phyloP scores from a whole-genome alignment of 805 yeast species.

The Tetrapisispora iriomotensis region DNA sequence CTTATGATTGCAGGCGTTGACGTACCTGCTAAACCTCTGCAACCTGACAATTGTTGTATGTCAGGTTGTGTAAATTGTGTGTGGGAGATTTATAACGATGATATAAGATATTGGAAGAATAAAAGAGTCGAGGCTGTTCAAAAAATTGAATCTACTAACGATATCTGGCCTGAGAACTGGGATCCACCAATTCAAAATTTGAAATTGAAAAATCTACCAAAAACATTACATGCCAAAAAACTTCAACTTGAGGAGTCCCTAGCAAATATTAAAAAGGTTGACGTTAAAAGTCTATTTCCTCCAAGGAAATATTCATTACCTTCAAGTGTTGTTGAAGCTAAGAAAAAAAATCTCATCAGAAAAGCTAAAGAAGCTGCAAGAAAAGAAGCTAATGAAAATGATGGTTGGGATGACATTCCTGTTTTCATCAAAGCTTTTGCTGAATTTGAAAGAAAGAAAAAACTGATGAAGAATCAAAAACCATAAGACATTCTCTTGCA shows the following conservation, averaged over 20 bases:
- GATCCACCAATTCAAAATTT: conserved; percentile 43
- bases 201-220: conserved; percentile 36
- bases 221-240: conserved; percentile 4
- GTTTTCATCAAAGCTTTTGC: conserved; percentile 73
- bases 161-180: conserved; percentile 56
- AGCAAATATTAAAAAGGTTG: conserved; percentile 5
- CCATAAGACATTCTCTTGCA: neutral
- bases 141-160: conserved; percentile 33
- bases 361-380: conserved; percentile 4
- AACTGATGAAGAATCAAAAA: conserved; percentile 23
- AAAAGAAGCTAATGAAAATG: conserved; percentile 19
- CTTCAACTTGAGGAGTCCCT: neutral
- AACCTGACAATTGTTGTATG: conserved; percentile 96
- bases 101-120: conserved; percentile 69
- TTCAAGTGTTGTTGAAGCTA: conserved; percentile 28
- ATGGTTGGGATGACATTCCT: conserved; percentile 54
- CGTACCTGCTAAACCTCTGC: conserved; percentile 77
- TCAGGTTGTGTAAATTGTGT: conserved; percentile 95
- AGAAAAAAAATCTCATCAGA: conserved; percentile 10
- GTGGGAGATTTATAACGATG: conserved; percentile 89
- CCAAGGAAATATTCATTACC: conserved; percentile 23
- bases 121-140: conserved; percentile 51
- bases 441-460: conserved; percentile 62
- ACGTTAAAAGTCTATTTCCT: conserved; percentile 27
- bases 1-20: conserved; percentile 46